Percentiles rank a stretch among this genome's conserved stretches.
These are phyloP conservation scores for Neofusicoccum umdonicola DNA, from an alignment of 2,329 filamentous ascomycete species.

Conservation along the genomic window DNA sequence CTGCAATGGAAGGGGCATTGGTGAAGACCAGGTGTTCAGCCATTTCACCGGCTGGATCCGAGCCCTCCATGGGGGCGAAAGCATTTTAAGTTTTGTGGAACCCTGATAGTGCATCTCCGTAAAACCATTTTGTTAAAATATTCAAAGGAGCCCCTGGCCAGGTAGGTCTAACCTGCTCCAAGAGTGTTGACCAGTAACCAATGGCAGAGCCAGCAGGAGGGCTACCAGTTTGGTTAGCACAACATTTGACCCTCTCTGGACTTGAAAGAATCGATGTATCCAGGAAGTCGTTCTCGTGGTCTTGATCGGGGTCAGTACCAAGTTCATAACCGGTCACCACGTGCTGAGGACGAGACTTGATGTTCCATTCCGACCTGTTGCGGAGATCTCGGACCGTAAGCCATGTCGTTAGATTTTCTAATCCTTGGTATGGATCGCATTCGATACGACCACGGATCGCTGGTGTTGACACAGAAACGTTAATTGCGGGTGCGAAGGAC, in stretches of 20 bases:
- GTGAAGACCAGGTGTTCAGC: background rate
- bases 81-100: no score
- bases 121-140: background rate
- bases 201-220: background rate
- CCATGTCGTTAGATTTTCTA: slow-evolving; percentile 19
- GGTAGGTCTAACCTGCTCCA: no score
- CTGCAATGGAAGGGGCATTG: background rate
- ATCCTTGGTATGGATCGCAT: slow-evolving; percentile 14
- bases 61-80: background rate
- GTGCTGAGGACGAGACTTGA: slow-evolving; percentile 18
- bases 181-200: background rate
- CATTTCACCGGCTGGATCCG: background rate
- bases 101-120: background rate
- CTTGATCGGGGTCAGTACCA: background rate
- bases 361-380: slow-evolving; percentile 2
- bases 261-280: background rate
- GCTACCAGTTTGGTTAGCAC: background rate
- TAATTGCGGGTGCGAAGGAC: slow-evolving; percentile 15
- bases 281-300: background rate
- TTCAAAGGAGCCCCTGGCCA: background rate
- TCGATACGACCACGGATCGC: slow-evolving; percentile 21
- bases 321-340: background rate
- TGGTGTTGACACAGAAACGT: slow-evolving; percentile 17
- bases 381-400: background rate
- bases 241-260: background rate